Evolutionary conservation across 108 stramenopile genomes (phyloP), one percentile per base, ranked within the genome.

Genomic region (Schizochytrium sp.): DNA sequence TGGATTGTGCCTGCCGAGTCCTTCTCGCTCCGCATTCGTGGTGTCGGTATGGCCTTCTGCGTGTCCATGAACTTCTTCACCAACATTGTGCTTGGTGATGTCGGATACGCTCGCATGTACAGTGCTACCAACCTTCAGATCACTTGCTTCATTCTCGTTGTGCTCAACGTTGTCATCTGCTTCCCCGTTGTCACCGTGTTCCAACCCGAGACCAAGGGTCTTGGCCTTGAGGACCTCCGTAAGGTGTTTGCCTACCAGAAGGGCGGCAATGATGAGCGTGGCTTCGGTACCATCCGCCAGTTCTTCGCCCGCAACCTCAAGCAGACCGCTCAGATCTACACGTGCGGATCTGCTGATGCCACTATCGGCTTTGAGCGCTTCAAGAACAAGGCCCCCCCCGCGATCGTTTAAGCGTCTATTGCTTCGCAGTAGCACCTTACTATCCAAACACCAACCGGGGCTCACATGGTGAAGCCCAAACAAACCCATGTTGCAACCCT

Each of bases 61-160:
- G 59, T 60, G 17, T 60, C 59, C 19, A 60, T n/a, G 19, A 60
- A 60, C 59, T 19, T 60, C 19, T 60, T 60, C n/a, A 19, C 59
- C 59, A 60, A 60, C n/a, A 60, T 60, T 60, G 59, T 60, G 19
- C n/a, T 60, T 60, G 59, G 59, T n/a, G 59, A 60, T 60, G 17
- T 60, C 59, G 59, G 19, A 19, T 60, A 19, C n/a, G 19, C 17
- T 60, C 19, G 19, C 19, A 17, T 60, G 19, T 17, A 60, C n/a
- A n/a, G 28, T 28, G 28, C 28, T 28, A 28, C 28, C 28, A 28
- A 28, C 28, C 28, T 28, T 28, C 28, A 28, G 59, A n/a, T 60
- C 19, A 60, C 59, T 19, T 17, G 17, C 59, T 19, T 60, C 19
- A 19, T 60, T n/a, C 19, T n/a, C 59, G 17, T 60, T 60, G 59